Evolutionary conservation across 108 stramenopile species (phyloP), one percentile per base, ranked within the genome.

Genomic region (Stephanodiscus minutulus): DNA sequence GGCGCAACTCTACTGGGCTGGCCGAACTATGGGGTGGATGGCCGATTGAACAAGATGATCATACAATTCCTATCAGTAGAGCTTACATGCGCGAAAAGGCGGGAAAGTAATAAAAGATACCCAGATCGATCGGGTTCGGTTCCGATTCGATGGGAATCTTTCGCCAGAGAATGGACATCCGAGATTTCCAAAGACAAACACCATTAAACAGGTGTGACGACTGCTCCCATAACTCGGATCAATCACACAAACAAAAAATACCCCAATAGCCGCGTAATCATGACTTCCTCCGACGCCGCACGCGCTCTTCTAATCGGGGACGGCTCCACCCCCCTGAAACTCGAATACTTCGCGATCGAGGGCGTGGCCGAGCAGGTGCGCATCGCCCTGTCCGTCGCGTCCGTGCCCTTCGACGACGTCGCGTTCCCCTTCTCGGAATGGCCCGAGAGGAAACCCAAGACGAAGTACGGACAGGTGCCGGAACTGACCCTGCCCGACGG

Each of bases 321-420:
- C 31, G 64, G 64, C 29, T 27, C 50, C 28, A 43, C 66, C 29
- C 66, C 48, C 4, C 74, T 87, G 61, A 82, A 84, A 44, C 68
- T 91, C 20, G 75, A 84, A n/a, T 91, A 91, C 82, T 91, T 91
- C 27, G 72, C 72, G 43, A 87, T 91, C 72, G 85, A 85, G 62
- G 91, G 88, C 35, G 81, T 65, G 6, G 91, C 85, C 24, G 91
- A 91, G 53, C 81, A 68, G 37, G 68, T 87, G 12, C 82, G 87
- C 39, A 60, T 90, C 10, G 85, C 86, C 1, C 63, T 89, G 35
- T 36, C 72, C 35, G 49, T 89, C 22, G 77, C 67, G 31, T 61
- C 58, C 54, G 67, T 87, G n/a, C 72, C 76, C 1, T 83, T 80
- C 41, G 79, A 87, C 35, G 89, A 93, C 58, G 67, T 77, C 7